Evolutionary conservation across 306 rosid genomes (phyloP), one percentile per base, ranked within the genome.

Genomic region (Prunus campanulata): DNA sequence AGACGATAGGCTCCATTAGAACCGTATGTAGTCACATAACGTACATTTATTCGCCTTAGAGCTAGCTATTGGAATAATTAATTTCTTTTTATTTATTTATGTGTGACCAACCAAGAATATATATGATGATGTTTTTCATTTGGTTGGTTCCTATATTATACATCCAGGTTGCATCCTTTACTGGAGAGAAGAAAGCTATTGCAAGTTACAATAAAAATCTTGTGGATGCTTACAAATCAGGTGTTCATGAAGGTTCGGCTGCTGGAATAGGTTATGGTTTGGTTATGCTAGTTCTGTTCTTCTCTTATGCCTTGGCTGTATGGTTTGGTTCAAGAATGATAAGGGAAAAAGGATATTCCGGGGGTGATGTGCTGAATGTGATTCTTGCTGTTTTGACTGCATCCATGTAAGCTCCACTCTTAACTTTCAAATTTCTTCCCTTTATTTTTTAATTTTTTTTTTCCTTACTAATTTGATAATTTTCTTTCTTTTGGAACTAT

Each of bases 271-370:
- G 98, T 46, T 49, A 89, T 68, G 98, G 90, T 62, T 11, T 76
- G 39, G 86, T 89, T 48, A 81, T 88, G 96, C 74, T 83, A 9
- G 85, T 91, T 49, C 48, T 91, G 56, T 89, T 88, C 79, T 25
- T 87, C 30, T 76, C 91, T 19, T 93, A 91, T 82, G 90, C 89
- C 47, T 77, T 91, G 82, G 97, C 97, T 65, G 85, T 85, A 59
- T 93, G 97, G 98, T 93, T 81, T 80, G 98, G 97, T 12, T 85
- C 90, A 65, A 91, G 83, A 85, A 78, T 93, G 96, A 82, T 93
- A 25, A 75, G 88, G 74, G 88, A 91, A 44, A 87, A 87, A n/a
- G 96, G 96, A 77, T 89, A 93, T 39, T 84, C 75, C 22, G 98
- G 98, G 1, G 98, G 98, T 52, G 86, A 79, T 1, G 97, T 93